A percentile compares a stretch with the other conserved stretches of the same genome.
phyloP scores from a whole-genome alignment of 345 rosid species.

The Erucastrum elatum region DNA sequence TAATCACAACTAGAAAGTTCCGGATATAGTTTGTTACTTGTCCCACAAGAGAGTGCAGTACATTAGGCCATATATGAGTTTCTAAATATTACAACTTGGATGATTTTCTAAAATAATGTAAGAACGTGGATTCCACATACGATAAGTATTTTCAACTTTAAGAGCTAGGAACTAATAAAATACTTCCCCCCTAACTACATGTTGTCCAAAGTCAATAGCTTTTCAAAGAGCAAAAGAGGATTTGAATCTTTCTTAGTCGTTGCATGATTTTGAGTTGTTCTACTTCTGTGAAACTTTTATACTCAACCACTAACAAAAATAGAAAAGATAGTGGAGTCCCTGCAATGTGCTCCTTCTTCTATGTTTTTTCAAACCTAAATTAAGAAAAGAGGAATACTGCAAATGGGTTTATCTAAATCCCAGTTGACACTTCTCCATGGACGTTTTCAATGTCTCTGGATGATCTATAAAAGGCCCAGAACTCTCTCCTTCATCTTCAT shows the following conservation, averaged over 20 bases:
- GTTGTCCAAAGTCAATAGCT: constrained; percentile 13
- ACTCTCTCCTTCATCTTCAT: not conserved
- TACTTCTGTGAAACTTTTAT: not conserved
- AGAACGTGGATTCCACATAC: not conserved
- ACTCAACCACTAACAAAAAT: not conserved
- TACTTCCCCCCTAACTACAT: not conserved
- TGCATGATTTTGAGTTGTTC: constrained; percentile 18
- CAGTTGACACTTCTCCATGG: constrained; percentile 23
- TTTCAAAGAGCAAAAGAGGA: constrained; percentile 4
- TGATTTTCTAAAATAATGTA: not conserved
- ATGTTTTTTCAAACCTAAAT: constrained; percentile 1
- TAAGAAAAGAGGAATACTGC: constrained; percentile 22
- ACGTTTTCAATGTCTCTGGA: constrained; percentile 29
- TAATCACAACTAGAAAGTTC: not conserved
- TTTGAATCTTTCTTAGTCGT: constrained; percentile 4
- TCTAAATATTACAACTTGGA: not conserved
- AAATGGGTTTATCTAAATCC: constrained; percentile 21
- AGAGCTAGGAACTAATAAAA: not conserved
- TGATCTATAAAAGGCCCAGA: constrained; percentile 33
- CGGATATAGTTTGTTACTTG: not conserved
- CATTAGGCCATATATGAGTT: not conserved
- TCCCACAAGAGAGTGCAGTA: not conserved
- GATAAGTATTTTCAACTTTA: not conserved
- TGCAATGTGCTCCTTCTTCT: constrained; percentile 1
- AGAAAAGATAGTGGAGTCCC: constrained; percentile 29